A percentile compares a stretch with the other conserved stretches of the same genome.
Conservation (phyloP, 2,329 filamentous ascomycete genomes). For the Sclerotinia borealis region DNA sequence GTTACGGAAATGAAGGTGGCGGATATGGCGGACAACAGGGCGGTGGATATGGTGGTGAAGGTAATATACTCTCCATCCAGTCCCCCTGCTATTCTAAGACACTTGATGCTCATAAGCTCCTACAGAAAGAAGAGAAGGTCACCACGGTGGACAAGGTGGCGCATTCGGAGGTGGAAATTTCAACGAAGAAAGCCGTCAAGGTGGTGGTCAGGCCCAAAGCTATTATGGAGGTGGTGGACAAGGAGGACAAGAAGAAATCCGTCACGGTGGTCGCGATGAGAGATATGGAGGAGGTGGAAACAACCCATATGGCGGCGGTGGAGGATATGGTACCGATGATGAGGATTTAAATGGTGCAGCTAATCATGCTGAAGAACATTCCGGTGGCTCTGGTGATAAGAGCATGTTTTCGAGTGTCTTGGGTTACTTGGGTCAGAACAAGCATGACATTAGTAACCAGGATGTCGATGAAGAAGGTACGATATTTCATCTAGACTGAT, state of each 20-base stretch:
- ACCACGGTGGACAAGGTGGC: constrained; percentile 12
- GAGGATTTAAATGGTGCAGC: constrained; percentile 50
- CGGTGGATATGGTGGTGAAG: constrained; percentile 14
- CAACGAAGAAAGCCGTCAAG: constrained; percentile 1
- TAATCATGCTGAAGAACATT: constrained; percentile 48
- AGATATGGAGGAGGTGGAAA: constrained; percentile 20
- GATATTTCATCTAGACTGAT: background rate
- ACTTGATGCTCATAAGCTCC: background rate
- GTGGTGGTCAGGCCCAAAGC: constrained; percentile 4
- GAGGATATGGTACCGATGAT: constrained; percentile 32
- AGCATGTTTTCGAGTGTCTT: constrained; percentile 51
- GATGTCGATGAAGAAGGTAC: constrained; percentile 51
- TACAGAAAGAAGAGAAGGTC: background rate
- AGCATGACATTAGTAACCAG: constrained; percentile 43
- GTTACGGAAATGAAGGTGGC: constrained; percentile 14
- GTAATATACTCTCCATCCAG: background rate
- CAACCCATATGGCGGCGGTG: constrained; percentile 25
- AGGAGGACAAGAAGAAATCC: constrained; percentile 9
- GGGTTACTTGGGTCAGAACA: constrained; percentile 47
- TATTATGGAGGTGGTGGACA: constrained; percentile 5
- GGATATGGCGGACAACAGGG: constrained; percentile 9
- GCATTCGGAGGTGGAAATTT: constrained; percentile 14
- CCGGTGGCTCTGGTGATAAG: constrained; percentile 43
- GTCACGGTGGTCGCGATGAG: constrained; percentile 16
- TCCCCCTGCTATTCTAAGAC: background rate